Evolutionary conservation across 192 early-diverging fungal species (phyloP), one percentile per base, ranked within the genome.

Genomic region (Rhizophagus prolifer): DNA sequence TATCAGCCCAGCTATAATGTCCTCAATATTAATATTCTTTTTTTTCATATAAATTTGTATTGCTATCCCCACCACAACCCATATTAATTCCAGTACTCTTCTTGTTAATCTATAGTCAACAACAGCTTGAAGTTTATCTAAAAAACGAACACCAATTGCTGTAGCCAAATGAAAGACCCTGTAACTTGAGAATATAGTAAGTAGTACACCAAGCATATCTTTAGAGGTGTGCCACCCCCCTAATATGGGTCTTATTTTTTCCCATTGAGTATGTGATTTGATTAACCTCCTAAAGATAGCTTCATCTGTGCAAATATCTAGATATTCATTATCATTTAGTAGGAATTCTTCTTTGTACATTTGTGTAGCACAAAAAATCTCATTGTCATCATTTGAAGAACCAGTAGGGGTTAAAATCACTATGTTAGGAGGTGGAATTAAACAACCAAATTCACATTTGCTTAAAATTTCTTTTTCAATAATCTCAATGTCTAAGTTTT

Each of bases 181-280:
- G 34, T 71, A 71, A 71, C 47, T 54, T 71, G 70, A 71, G 31
- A 71, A 71, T 25, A 54, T 26, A 2, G 47, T 54, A 54, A 71
- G 34, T 26, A 71, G n/a, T 71, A 58, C 25, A 50, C 23, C 21
- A 58, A 21, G 41, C 47, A 71, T 71, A 58, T 46, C 47, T n/a
- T 71, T 71, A 26, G 21, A 50, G 38, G 14, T 71, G 14, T 71
- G 25, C 70, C 46, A 71, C 0, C n/a, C 19, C 28, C 70, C 47
- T 34, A 47, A 71, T n/a, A 46, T 26, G 0, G 31, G 7, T 19
- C 70, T 58, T 72, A 19, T 25, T 44, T 30, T 12, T 47, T 21
- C 12, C 5, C 16, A 50, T 19, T 50, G 16, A 50, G 16, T 50
- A 50, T 3, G 47, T 50, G 47, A 50, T 50, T 28, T 72, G 26